These are phyloP conservation scores for Salix udensis DNA, from an alignment of 345 rosid species.

Conservation along the genomic window DNA sequence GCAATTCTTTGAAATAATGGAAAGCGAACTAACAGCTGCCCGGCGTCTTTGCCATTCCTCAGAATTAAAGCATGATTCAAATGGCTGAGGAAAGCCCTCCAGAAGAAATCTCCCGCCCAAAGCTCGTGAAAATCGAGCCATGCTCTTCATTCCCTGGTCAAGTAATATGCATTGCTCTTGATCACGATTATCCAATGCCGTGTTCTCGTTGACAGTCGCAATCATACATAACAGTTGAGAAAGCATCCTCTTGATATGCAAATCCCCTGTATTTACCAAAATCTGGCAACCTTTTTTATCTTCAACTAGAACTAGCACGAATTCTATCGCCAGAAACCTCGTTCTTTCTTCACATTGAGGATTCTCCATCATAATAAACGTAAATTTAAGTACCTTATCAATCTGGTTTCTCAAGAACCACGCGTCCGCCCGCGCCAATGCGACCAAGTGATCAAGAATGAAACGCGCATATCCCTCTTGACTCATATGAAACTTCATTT, in stretches of 20 bases:
- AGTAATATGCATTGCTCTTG: neutral
- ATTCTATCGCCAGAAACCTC: neutral
- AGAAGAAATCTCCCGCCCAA: conserved; percentile 2
- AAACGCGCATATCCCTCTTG: neutral
- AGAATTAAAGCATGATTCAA: neutral
- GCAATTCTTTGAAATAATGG: neutral
- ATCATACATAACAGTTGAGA: neutral
- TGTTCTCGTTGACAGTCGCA: neutral
- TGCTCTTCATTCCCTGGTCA: neutral
- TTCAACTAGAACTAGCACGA: neutral
- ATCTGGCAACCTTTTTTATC: neutral
- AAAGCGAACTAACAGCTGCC: neutral
- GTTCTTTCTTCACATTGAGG: neutral
- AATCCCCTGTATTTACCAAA: neutral
- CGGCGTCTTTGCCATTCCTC: conserved; percentile 1
- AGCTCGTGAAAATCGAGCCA: neutral
- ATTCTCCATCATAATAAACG: too few species aligned
- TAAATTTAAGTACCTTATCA: neutral
- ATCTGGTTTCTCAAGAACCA: neutral
- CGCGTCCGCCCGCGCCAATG: neutral
- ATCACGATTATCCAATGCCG: neutral
- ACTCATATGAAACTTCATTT: neutral
- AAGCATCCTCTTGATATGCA: neutral
- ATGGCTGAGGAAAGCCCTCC: neutral
- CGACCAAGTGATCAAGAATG: neutral